Conservation (phyloP, 495 filamentous ascomycete species). For the Hypoxylon fragiforme region DNA sequence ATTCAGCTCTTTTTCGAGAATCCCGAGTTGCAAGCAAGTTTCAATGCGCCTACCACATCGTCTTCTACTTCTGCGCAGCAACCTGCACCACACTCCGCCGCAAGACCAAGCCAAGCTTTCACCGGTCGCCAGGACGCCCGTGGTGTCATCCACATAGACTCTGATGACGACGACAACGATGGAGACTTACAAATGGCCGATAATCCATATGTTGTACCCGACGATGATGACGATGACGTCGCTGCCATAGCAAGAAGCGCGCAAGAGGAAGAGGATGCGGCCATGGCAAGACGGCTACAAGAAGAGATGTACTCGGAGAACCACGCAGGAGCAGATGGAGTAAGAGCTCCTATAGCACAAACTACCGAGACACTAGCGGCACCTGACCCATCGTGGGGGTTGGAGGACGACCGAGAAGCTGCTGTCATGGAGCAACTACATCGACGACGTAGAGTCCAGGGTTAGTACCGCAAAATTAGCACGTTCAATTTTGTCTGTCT, state of each 20-base stretch:
- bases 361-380: slow-evolving; percentile 90
- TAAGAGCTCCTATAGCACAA: slow-evolving; percentile 88
- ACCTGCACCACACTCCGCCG: slow-evolving; percentile 20
- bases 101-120: slow-evolving; percentile 26
- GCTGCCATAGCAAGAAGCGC: slow-evolving; percentile 45
- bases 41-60: slow-evolving; percentile 41
- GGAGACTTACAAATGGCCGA: slow-evolving; percentile 50
- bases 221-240: slow-evolving; percentile 41
- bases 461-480: slow-evolving; percentile 38
- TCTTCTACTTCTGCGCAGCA: slow-evolving; percentile 35
- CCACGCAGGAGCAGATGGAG: slow-evolving; percentile 56
- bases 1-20: slow-evolving; percentile 89
- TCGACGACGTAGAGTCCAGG: slow-evolving; percentile 50
- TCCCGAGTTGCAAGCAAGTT: slow-evolving; percentile 61
- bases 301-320: slow-evolving; percentile 80
- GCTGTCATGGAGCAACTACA: slow-evolving; percentile 69
- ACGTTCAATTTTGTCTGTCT: not conserved
- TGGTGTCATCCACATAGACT: slow-evolving; percentile 73
- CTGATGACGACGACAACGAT: slow-evolving; percentile 64
- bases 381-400: slow-evolving; percentile 50
- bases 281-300: slow-evolving; percentile 86
- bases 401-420: slow-evolving; percentile 61
- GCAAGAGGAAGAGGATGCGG: slow-evolving; percentile 83
- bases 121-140: slow-evolving; percentile 54
- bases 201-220: slow-evolving; percentile 32